Percentiles rank a stretch among this genome's conserved stretches.
phyloP scores from a whole-genome alignment of 371 early-diverging fungal species.

The Mucor plumbeus region DNA sequence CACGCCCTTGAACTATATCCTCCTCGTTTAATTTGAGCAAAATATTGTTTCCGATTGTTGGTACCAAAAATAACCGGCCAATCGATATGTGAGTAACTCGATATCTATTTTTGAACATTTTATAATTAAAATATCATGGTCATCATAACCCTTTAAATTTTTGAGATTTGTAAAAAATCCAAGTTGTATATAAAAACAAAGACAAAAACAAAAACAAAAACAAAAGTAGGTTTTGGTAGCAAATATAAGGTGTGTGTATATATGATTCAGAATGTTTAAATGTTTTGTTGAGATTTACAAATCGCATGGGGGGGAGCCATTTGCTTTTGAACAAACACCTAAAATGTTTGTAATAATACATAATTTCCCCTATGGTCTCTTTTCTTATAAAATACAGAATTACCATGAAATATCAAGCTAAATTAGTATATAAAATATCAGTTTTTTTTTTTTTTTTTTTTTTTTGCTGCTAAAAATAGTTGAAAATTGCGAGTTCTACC shows the following conservation, averaged over 20 bases:
- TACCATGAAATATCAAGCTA: neutral
- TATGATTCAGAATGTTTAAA: neutral
- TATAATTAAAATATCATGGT: slow-evolving; percentile 2
- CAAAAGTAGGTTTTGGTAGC: no score
- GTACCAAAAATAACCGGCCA: slow-evolving; percentile 6
- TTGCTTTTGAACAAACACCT: no score
- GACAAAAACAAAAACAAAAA: no score
- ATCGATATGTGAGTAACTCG: neutral
- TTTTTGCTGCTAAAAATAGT: slow-evolving; percentile 3
- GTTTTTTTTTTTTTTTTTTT: no score
- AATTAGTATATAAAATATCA: neutral
- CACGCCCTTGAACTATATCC: neutral
- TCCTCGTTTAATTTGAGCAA: slow-evolving; percentile 7
- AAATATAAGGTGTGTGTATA: neutral
- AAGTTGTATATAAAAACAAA: neutral
- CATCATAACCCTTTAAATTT: neutral
- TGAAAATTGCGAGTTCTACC: neutral
- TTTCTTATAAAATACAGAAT: neutral
- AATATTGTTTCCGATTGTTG: neutral
- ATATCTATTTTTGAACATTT: slow-evolving; percentile 9
- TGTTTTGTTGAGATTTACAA: slow-evolving; percentile 5
- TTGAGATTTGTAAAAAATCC: neutral
- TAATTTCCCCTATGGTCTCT: neutral
- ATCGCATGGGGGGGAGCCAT: neutral
- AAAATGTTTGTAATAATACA: no score